Percentiles rank a stretch among this genome's conserved stretches.
phyloP scores from a whole-genome alignment of 148 eudicot species.

The Cornus suecica region DNA sequence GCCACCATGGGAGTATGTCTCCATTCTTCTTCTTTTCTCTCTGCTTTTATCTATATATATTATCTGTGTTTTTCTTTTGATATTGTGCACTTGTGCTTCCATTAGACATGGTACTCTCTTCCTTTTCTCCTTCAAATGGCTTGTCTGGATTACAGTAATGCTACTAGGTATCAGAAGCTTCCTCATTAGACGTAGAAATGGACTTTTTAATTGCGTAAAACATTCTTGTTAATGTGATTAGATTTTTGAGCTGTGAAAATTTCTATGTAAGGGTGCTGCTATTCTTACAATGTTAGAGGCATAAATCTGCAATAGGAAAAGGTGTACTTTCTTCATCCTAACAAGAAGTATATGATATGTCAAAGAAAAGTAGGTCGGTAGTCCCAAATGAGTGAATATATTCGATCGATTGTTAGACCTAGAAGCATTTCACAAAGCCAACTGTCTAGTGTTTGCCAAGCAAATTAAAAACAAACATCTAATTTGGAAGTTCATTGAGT shows the following conservation, averaged over 20 bases:
- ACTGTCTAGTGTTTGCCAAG: background rate
- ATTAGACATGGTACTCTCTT: background rate
- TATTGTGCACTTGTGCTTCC: background rate
- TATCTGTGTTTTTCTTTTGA: background rate
- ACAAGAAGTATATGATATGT: background rate
- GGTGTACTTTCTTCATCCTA: background rate
- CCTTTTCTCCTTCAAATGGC: background rate
- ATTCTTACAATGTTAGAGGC: background rate
- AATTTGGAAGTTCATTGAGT: background rate
- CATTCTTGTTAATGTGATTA: too few species aligned
- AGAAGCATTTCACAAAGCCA: background rate
- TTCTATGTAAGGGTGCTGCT: background rate
- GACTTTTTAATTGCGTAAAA: background rate
- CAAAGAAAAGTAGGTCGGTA: background rate
- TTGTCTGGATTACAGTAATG: background rate
- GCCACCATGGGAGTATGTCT: constrained; percentile 72
- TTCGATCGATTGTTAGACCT: background rate
- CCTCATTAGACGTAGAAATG: background rate
- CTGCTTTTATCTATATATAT: background rate
- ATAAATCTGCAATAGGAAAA: background rate
- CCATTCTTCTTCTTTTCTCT: background rate
- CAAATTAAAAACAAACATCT: background rate
- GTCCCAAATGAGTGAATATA: background rate
- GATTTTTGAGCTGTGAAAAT: background rate
- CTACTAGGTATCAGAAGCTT: background rate